Evolutionary conservation across 2,329 filamentous ascomycete species (phyloP).

Genomic region (Lithohypha guttulata): DNA sequence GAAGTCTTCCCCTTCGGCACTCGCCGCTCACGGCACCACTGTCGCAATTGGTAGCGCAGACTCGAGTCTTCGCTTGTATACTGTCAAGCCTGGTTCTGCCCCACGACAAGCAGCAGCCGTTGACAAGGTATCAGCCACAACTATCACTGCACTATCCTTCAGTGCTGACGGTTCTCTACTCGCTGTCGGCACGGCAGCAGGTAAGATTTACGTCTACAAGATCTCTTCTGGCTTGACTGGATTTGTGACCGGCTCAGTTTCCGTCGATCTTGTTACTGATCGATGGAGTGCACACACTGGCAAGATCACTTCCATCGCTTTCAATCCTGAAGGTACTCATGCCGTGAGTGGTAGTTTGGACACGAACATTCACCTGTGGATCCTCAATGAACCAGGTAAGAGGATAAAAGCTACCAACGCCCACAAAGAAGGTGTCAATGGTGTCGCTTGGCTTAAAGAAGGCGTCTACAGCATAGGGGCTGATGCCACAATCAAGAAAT

Average conservation of each 20-base stretch:
- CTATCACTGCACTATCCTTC: constrained; percentile 73
- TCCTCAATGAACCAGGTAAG: constrained; percentile 68
- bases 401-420: constrained; percentile 76
- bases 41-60: constrained; percentile 70
- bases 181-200: constrained; percentile 70
- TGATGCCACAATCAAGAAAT: constrained; percentile 85
- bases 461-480: constrained; percentile 71
- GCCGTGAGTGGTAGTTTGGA: constrained; percentile 78
- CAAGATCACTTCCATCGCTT: constrained; percentile 57
- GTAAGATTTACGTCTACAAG: constrained; percentile 78
- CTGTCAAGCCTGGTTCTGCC: constrained; percentile 42
- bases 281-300: constrained; percentile 60
- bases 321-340: constrained; percentile 67
- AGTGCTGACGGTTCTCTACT: constrained; percentile 65
- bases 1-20: constrained; percentile 55
- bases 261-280: constrained; percentile 60
- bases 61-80: constrained; percentile 67
- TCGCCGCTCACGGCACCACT: constrained; percentile 56
- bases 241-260: constrained; percentile 13
- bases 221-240: constrained; percentile 43
- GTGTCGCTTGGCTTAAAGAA: constrained; percentile 66
- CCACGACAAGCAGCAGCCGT: constrained; percentile 45
- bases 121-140: constrained; percentile 56
- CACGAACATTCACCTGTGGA: constrained; percentile 90
- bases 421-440: constrained; percentile 91